A percentile compares a stretch with the other conserved stretches of the same genome.
Conservation (phyloP, 306 rosid species). For the Prunus armeniaca region DNA sequence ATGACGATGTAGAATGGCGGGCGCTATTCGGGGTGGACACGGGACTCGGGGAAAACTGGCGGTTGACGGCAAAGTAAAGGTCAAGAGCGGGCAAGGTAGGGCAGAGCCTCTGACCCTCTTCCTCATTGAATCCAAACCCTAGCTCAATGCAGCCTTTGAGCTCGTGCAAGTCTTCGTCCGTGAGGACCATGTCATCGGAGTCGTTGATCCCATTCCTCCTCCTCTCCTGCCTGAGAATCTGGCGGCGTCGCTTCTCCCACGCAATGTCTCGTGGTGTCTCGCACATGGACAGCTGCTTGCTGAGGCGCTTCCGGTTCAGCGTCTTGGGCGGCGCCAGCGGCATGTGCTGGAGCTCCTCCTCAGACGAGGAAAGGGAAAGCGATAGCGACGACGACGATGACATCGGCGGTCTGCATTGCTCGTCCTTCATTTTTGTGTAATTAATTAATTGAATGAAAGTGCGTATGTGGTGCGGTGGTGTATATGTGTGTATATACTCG, state of each 20-base stretch:
- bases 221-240: constrained; percentile 45
- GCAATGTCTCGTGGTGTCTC: constrained; percentile 57
- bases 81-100: constrained; percentile 90
- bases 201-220: constrained; percentile 27
- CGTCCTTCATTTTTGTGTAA: neutral
- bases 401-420: neutral
- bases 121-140: constrained; percentile 93
- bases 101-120: constrained; percentile 67
- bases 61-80: constrained; percentile 83
- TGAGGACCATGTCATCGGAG: constrained; percentile 34
- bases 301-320: constrained; percentile 43
- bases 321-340: constrained; percentile 32
- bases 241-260: constrained; percentile 75
- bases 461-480: neutral
- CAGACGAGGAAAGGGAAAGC: constrained; percentile 30
- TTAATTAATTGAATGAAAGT: neutral
- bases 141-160: constrained; percentile 82
- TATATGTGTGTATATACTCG: neutral
- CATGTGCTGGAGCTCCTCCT: constrained; percentile 46
- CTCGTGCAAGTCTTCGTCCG: constrained; percentile 75
- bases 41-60: constrained; percentile 53
- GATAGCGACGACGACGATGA: neutral
- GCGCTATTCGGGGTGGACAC: constrained; percentile 54
- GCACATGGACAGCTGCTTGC: constrained; percentile 55
- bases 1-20: constrained; percentile 35